Conservation (phyloP, 768 basidiomycete genomes). For the Dictyophora rubrovolvata region DNA sequence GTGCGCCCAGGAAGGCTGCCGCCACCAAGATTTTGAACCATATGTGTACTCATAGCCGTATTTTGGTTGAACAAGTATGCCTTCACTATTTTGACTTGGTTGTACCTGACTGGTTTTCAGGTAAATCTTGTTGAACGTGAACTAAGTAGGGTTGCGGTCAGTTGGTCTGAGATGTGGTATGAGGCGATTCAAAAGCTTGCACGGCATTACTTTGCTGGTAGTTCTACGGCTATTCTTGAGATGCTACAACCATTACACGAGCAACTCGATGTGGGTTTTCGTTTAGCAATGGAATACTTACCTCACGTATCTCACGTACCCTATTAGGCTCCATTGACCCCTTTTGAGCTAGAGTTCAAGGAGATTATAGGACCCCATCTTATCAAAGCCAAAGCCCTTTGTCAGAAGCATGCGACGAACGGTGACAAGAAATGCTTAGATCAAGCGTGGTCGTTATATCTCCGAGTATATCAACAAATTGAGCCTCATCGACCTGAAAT, state of each 20-base stretch:
- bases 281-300: neutral
- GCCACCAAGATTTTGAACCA: constrained; percentile 33
- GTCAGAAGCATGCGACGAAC: constrained; percentile 72
- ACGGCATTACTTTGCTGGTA: constrained; percentile 35
- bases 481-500: constrained; percentile 87
- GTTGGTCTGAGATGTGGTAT: constrained; percentile 43
- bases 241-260: constrained; percentile 37
- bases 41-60: constrained; percentile 34
- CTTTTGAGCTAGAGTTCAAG: constrained; percentile 87
- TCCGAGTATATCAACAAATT: constrained; percentile 89
- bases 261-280: constrained; percentile 37
- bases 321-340: constrained; percentile 78
- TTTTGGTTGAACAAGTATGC: constrained; percentile 31
- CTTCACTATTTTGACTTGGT: neutral
- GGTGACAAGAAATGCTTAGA: constrained; percentile 86
- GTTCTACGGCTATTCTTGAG: constrained; percentile 36
- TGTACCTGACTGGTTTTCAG: constrained; percentile 8
- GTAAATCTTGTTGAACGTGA: constrained; percentile 36
- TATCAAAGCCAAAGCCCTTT: constrained; percentile 83
- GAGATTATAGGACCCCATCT: constrained; percentile 91
- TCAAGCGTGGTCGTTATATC: constrained; percentile 98
- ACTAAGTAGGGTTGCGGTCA: constrained; percentile 38
- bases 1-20: constrained; percentile 27
- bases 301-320: constrained; percentile 1
- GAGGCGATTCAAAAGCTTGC: constrained; percentile 42